Evolutionary conservation across 805 yeast species (phyloP).

Genomic region (Wickerhamiella azymoides): DNA sequence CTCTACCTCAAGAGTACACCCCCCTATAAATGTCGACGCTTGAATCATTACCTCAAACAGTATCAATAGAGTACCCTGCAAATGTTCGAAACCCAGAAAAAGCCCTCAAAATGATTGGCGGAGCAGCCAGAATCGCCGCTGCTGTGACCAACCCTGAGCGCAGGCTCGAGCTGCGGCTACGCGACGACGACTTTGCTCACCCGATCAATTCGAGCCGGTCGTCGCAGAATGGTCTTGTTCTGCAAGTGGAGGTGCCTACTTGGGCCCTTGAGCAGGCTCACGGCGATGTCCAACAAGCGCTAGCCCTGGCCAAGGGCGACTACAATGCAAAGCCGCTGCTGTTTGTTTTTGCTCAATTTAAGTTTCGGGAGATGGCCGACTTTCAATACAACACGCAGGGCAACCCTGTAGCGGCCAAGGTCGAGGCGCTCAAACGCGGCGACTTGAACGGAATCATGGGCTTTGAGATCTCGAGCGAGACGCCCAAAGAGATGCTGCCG

Average conservation of each 20-base stretch:
- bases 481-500: constrained; percentile 41
- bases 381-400: constrained; percentile 59
- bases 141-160: constrained; percentile 24
- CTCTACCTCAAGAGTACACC: neutral
- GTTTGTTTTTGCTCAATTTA: constrained; percentile 50
- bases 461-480: constrained; percentile 23
- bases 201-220: constrained; percentile 31
- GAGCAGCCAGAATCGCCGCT: constrained; percentile 28
- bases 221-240: constrained; percentile 21
- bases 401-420: constrained; percentile 34
- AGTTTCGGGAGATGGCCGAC: constrained; percentile 78
- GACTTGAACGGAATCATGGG: constrained; percentile 30
- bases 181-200: constrained; percentile 31
- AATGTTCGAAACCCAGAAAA: constrained; percentile 36
- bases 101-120: constrained; percentile 38
- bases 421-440: constrained; percentile 30
- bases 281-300: constrained; percentile 42
- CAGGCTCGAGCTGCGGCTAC: constrained; percentile 26
- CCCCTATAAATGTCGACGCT: constrained; percentile 7
- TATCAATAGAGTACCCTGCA: constrained; percentile 69
- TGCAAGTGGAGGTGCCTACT: constrained; percentile 24
- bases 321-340: constrained; percentile 46
- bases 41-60: constrained; percentile 52
- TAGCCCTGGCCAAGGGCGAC: constrained; percentile 42
- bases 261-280: constrained; percentile 18